These are phyloP conservation scores for Tilletia caries DNA, from an alignment of 1,284 basidiomycete species.

Conservation along the genomic window DNA sequence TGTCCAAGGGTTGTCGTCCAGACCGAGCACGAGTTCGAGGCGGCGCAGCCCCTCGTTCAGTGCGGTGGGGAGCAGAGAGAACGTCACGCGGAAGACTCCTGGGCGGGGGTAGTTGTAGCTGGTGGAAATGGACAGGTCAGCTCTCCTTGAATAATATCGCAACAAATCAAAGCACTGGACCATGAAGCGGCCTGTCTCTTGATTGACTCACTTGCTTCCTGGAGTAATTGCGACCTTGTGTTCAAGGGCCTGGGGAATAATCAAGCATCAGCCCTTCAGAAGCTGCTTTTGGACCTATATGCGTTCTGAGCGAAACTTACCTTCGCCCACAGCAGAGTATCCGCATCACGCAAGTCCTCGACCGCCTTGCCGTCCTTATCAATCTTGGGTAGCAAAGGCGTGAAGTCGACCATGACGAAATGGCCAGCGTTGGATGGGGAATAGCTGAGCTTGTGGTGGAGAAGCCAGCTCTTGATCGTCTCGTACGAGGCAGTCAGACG, in stretches of 20 bases:
- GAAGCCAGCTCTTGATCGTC: constrained; percentile 18
- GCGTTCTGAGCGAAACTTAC: background rate
- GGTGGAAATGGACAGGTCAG: background rate
- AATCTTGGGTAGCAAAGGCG: constrained; percentile 73
- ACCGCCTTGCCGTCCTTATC: background rate
- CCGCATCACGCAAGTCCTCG: constrained; percentile 11
- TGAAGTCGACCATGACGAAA: constrained; percentile 73
- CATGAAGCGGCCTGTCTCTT: background rate
- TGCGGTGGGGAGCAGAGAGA: constrained; percentile 27
- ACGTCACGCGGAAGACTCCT: constrained; percentile 17
- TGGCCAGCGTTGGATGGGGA: constrained; percentile 24
- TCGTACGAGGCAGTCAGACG: constrained; percentile 22
- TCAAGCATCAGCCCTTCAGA: too few relatives aligned
- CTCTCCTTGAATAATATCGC: too few relatives aligned
- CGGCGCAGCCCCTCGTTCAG: constrained; percentile 28
- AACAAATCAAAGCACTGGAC: too few relatives aligned
- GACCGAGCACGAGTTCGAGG: constrained; percentile 26
- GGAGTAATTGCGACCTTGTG: constrained; percentile 16
- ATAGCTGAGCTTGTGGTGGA: constrained; percentile 20
- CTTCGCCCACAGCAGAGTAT: constrained; percentile 22
- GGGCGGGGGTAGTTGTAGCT: constrained; percentile 2
- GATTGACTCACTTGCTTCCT: constrained; percentile 1
- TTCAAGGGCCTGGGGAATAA: background rate
- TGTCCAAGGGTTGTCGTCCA: constrained; percentile 15
- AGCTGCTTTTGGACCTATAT: too few relatives aligned